Evolutionary conservation across 2,329 filamentous ascomycete species (phyloP).

Genomic region (Hypoxylon sp.): DNA sequence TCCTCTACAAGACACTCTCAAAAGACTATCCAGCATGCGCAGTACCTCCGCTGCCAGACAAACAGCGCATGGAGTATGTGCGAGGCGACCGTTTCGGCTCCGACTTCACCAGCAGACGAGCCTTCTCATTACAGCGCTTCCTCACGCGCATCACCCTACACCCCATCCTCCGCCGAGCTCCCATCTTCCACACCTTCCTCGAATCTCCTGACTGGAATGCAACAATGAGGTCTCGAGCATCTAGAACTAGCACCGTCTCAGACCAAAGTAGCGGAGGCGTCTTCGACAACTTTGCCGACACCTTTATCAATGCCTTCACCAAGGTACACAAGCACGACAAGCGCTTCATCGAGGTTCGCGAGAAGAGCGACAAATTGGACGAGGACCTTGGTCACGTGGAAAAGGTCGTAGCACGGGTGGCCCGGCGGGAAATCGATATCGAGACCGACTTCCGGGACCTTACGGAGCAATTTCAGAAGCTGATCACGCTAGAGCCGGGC

Average conservation of each 20-base stretch:
- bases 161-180: conserved; percentile 83
- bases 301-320: conserved; percentile 95
- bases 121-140: conserved; percentile 91
- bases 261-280: conserved; percentile 69
- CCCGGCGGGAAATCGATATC: conserved; percentile 84
- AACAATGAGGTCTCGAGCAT: conserved; percentile 82
- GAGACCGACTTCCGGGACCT: conserved; percentile 89
- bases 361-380: conserved; percentile 91
- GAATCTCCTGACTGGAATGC: conserved; percentile 97
- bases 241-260: conserved; percentile 65
- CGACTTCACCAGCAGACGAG: conserved; percentile 89
- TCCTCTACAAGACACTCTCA: conserved; percentile 88
- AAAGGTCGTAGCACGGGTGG: conserved; percentile 92
- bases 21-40: conserved; percentile 91
- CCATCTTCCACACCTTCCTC: conserved; percentile 86
- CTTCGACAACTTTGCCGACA: conserved; percentile 95
- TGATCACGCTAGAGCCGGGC: conserved; percentile 86
- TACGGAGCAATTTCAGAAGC: conserved; percentile 92
- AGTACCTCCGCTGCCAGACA: conserved; percentile 93
- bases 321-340: conserved; percentile 96
- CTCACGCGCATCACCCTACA: conserved; percentile 86
- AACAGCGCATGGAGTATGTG: conserved; percentile 99
- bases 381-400: conserved; percentile 93
- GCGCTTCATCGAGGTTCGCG: conserved; percentile 91
- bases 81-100: conserved; percentile 92